Conservation (phyloP, 805 yeast species). For the Kodamaea jinghongensis region DNA sequence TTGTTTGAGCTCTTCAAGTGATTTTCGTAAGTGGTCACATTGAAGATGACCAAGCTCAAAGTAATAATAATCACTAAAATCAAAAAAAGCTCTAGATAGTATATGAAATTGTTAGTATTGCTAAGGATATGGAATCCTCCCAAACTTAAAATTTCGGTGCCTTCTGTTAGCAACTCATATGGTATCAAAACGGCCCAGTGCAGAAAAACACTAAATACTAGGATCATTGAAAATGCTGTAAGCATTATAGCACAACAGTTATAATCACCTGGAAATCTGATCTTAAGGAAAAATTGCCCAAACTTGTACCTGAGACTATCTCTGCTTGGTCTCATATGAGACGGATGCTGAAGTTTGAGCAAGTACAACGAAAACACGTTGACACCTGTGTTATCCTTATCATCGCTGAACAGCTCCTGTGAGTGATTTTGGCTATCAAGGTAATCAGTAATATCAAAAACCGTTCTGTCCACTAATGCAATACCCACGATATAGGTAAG, state of each 20-base stretch:
- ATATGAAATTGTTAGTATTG: conserved; percentile 46
- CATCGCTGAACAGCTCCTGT: conserved; percentile 2
- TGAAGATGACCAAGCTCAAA: conserved; percentile 43
- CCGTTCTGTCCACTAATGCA: conserved; percentile 62
- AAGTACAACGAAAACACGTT: conserved; percentile 26
- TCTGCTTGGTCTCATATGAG: conserved; percentile 16
- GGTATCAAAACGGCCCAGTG: conserved; percentile 24
- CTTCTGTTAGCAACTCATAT: conserved; percentile 13
- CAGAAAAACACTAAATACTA: conserved; percentile 15
- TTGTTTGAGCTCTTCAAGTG: conserved; percentile 11
- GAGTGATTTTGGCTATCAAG: conserved; percentile 9
- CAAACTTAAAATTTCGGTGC: conserved; percentile 8
- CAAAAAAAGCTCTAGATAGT: conserved; percentile 54
- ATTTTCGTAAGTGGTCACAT: conserved; percentile 15
- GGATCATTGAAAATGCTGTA: conserved; percentile 15
- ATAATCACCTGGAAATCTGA: conserved; percentile 38
- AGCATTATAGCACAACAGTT: conserved; percentile 21
- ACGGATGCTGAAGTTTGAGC: conserved; percentile 15
- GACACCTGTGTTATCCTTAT: conserved; percentile 23
- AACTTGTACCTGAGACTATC: conserved; percentile 24
- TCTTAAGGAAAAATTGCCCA: conserved; percentile 32
- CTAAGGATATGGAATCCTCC: conserved; percentile 12
- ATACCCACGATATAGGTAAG: conserved; percentile 64
- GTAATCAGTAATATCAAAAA: conserved; percentile 60
- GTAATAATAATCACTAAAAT: conserved; percentile 52